These are phyloP conservation scores for Penicillium pancosmium DNA, from an alignment of 495 filamentous ascomycete species.

Conservation along the genomic window DNA sequence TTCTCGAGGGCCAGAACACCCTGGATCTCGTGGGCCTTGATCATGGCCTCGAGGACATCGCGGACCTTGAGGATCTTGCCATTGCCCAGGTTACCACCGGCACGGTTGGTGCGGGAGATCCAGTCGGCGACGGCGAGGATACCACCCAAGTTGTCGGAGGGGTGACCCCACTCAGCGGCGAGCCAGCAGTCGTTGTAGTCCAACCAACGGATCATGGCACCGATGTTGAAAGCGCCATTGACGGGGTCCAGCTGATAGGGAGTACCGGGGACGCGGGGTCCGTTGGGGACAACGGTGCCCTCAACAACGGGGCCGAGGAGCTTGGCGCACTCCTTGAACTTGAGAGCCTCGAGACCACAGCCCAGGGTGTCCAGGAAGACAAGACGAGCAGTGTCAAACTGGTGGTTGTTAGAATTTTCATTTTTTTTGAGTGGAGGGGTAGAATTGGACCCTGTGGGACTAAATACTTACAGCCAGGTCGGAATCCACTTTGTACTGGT, in stretches of 20 bases:
- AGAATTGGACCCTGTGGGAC: not conserved
- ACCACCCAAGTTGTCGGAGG: conserved; percentile 93
- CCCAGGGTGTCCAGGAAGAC: conserved; percentile 94
- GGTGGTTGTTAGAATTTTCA: not conserved
- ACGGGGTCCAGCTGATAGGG: conserved; percentile 94
- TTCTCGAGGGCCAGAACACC: conserved; percentile 95
- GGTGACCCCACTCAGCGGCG: conserved; percentile 98
- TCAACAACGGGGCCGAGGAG: conserved; percentile 92
- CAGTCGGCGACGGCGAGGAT: conserved; percentile 97
- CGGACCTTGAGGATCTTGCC: conserved; percentile 85
- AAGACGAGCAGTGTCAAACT: conserved; percentile 92
- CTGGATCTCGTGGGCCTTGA: conserved; percentile 99
- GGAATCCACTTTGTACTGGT: conserved; percentile 86
- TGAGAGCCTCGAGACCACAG: conserved; percentile 92
- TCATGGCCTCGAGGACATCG: conserved; percentile 96
- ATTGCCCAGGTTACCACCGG: conserved; percentile 80
- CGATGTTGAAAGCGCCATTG: conserved; percentile 97
- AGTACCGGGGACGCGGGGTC: conserved; percentile 88
- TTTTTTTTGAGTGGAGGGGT: not conserved
- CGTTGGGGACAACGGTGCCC: conserved; percentile 91
- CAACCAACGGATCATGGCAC: conserved; percentile 96
- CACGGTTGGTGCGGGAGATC: conserved; percentile 93
- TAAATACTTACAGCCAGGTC: conserved; percentile 78
- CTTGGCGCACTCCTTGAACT: conserved; percentile 94
- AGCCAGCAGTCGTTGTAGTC: conserved; percentile 99